A percentile compares a stretch with the other conserved stretches of the same genome.
These are phyloP conservation scores for Penicillium glabrum DNA, from an alignment of 2,329 filamentous ascomycete genomes.

Conservation along the genomic window DNA sequence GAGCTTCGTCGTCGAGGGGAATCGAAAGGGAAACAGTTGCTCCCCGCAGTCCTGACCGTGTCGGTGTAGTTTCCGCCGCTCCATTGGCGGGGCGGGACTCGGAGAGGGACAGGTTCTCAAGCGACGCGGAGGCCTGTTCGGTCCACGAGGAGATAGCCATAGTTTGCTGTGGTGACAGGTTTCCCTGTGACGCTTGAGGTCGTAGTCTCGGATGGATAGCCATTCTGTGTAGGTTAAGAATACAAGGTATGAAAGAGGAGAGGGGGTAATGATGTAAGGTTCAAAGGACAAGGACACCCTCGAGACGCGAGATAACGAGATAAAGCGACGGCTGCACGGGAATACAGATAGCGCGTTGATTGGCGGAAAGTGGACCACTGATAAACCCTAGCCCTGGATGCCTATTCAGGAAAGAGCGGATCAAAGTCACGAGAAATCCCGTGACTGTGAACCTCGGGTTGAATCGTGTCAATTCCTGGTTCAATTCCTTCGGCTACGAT, in stretches of 20 bases:
- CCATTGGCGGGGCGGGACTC: constrained; percentile 21
- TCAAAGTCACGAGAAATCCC: not conserved
- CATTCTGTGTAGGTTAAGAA: constrained; percentile 28
- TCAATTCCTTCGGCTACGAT: not conserved
- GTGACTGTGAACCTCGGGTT: not conserved
- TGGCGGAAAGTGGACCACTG: constrained; percentile 13
- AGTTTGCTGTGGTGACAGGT: constrained; percentile 39
- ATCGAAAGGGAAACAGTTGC: constrained; percentile 69
- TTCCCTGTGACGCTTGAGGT: constrained; percentile 24
- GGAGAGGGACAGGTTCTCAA: constrained; percentile 36
- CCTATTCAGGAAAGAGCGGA: constrained; percentile 5
- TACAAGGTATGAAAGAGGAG: not conserved
- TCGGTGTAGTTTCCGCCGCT: constrained; percentile 55
- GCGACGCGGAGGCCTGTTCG: constrained; percentile 42
- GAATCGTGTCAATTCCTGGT: not conserved
- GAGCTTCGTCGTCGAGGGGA: constrained; percentile 64
- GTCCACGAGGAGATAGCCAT: constrained; percentile 70
- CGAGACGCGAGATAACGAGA: constrained; percentile 15
- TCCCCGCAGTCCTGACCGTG: constrained; percentile 48
- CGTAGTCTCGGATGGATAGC: constrained; percentile 43
- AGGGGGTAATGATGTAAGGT: constrained; percentile 8
- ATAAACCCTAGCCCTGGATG: constrained; percentile 23
- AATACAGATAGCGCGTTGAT: constrained; percentile 13
- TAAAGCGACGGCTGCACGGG: constrained; percentile 22
- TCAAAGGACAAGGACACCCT: not conserved